Percentiles rank a stretch among this genome's conserved stretches.
phyloP scores from a whole-genome alignment of 306 rosid species.

The Mimosa bimucronata region DNA sequence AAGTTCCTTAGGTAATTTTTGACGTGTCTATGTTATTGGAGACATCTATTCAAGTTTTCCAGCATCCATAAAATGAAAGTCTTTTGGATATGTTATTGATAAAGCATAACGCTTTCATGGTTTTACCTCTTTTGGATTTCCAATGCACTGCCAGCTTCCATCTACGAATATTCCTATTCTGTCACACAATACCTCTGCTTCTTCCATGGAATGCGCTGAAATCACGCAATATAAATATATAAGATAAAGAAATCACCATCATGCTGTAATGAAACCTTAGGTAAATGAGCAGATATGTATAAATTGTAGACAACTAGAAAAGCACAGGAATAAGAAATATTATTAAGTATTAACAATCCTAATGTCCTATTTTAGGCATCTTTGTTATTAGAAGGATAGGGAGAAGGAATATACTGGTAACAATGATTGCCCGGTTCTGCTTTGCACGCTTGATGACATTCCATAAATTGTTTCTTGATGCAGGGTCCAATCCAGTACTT shows the following conservation, averaged over 20 bases:
- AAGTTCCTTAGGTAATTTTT: background rate
- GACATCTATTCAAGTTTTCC: background rate
- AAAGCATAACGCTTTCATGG: conserved; percentile 1
- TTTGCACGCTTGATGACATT: conserved; percentile 86
- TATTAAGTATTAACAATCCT: background rate
- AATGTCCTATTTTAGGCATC: conserved; percentile 19
- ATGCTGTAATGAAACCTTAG: conserved; percentile 10
- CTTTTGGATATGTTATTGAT: conserved; percentile 26
- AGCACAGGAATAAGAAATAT: conserved; percentile 1
- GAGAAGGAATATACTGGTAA: conserved; percentile 66
- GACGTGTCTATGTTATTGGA: background rate
- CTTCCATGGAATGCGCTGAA: conserved; percentile 98
- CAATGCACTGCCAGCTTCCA: conserved; percentile 90
- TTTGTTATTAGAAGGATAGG: conserved; percentile 15
- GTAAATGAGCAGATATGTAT: background rate
- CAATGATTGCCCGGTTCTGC: conserved; percentile 82
- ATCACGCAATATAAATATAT: conserved; percentile 12
- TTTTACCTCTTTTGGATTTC: conserved; percentile 88
- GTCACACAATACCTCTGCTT: conserved; percentile 87
- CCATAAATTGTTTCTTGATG: conserved; percentile 88
- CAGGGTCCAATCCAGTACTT: conserved; percentile 85
- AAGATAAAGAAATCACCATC: conserved; percentile 1
- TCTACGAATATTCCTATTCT: conserved; percentile 86
- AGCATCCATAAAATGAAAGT: background rate
- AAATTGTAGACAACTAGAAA: background rate